These are phyloP conservation scores for Trichocladium antarcticum DNA, from an alignment of 495 filamentous ascomycete genomes.

Conservation along the genomic window DNA sequence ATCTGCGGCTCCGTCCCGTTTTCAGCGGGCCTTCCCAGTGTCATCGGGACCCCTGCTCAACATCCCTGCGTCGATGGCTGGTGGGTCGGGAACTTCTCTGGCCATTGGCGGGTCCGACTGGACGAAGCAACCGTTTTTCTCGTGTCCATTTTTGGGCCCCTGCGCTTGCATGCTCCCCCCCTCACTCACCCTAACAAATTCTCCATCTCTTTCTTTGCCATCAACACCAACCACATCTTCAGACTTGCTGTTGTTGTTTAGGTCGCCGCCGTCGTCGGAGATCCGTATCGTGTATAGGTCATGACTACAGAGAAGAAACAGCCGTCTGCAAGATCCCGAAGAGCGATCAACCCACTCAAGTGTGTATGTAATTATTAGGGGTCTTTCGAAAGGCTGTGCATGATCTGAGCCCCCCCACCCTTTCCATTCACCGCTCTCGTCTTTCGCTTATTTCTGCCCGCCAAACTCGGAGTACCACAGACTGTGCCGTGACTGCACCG, in stretches of 20 bases:
- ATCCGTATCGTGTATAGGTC: no score
- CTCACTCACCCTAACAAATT: conserved; percentile 1
- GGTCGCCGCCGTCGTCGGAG: no score
- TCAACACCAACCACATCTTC: background rate
- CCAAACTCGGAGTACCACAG: background rate
- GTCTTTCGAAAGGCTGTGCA: no score
- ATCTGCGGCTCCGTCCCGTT: no score
- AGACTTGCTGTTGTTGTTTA: background rate
- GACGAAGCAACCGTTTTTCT: conserved; percentile 40
- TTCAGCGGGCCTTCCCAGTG: no score
- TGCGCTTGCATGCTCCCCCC: background rate
- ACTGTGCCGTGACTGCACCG: no score
- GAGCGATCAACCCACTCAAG: no score
- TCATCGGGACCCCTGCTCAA: no score
- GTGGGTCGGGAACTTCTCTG: conserved; percentile 15
- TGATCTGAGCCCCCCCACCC: background rate
- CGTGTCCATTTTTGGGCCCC: conserved; percentile 43
- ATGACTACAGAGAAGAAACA: no score
- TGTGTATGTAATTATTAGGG: no score
- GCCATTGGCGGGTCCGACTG: conserved; percentile 26
- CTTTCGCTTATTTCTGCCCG: background rate
- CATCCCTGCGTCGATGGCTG: conserved; percentile 12
- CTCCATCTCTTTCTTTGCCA: background rate
- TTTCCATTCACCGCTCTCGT: no score
- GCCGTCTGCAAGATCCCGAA: no score